phyloP scores from a whole-genome alignment of 1,139 yeast species.

The Yamadazyma atlantica region DNA sequence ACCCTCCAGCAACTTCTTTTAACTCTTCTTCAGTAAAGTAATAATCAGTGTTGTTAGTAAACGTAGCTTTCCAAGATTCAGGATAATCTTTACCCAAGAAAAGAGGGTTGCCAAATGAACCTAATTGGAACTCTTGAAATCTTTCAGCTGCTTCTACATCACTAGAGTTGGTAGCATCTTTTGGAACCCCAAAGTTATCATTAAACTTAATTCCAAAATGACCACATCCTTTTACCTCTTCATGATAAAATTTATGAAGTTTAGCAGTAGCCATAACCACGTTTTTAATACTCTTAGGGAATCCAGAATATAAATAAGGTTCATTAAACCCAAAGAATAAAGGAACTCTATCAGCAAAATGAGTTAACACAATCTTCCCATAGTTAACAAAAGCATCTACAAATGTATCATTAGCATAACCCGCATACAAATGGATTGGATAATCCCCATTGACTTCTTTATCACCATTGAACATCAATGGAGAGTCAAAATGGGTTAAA shows the following conservation, averaged over 20 bases:
- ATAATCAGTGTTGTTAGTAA: conserved; percentile 16
- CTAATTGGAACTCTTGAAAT: conserved; percentile 24
- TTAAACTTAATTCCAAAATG: conserved; percentile 21
- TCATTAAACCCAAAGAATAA: conserved; percentile 34
- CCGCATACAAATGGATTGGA: conserved; percentile 18
- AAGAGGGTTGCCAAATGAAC: conserved; percentile 29
- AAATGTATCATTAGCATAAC: conserved; percentile 24
- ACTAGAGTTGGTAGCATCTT: conserved; percentile 20
- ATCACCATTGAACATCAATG: conserved; percentile 21
- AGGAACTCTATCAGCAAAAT: conserved; percentile 32
- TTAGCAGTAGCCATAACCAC: conserved; percentile 28
- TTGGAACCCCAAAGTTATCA: conserved; percentile 20
- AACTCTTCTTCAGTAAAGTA: conserved; percentile 26
- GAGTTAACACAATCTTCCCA: conserved; percentile 29
- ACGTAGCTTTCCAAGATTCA: conserved; percentile 20
- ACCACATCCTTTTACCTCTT: conserved; percentile 21
- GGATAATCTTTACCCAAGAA: conserved; percentile 33
- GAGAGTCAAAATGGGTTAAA: conserved; percentile 35
- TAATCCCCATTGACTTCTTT: conserved; percentile 2
- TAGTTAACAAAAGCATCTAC: conserved; percentile 32
- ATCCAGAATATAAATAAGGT: conserved; percentile 23
- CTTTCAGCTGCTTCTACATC: conserved; percentile 27
- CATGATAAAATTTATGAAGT: conserved; percentile 27
- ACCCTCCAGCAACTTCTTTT: conserved; percentile 18
- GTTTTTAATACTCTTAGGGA: conserved; percentile 23